A percentile compares a stretch with the other conserved stretches of the same genome.
phyloP scores from a whole-genome alignment of 768 basidiomycete species.

The Termitomyces sp. region DNA sequence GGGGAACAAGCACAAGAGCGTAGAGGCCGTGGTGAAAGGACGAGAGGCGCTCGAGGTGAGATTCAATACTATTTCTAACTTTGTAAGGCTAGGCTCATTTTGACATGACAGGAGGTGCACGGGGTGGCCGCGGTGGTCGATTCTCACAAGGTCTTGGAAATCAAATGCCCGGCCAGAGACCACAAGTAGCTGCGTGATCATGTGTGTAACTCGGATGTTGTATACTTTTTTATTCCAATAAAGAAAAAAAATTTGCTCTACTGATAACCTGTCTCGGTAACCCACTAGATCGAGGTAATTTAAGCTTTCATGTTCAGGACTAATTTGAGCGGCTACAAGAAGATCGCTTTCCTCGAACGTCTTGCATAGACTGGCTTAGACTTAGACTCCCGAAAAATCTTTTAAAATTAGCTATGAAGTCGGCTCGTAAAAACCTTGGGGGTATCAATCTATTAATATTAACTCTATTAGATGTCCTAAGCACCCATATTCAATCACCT shows the following conservation, averaged over 20 bases:
- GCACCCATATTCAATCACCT: background rate
- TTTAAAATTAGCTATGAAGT: background rate
- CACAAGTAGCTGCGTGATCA: constrained; percentile 15
- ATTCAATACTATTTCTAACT: background rate
- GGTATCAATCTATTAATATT: constrained; percentile 4
- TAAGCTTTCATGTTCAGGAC: too few species aligned
- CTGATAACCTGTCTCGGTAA: background rate
- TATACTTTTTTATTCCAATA: background rate
- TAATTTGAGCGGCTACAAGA: background rate
- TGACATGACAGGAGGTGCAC: constrained; percentile 43
- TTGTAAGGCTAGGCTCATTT: background rate
- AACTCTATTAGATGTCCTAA: background rate
- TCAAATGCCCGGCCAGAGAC: constrained; percentile 52
- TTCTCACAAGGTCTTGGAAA: constrained; percentile 82
- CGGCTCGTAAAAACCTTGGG: background rate
- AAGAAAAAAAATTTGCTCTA: background rate
- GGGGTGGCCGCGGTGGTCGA: constrained; percentile 67
- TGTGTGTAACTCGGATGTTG: background rate
- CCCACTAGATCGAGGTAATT: background rate
- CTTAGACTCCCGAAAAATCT: background rate
- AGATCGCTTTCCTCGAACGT: background rate
- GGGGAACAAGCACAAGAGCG: constrained; percentile 77
- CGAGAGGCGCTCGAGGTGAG: constrained; percentile 56
- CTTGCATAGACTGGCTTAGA: too few species aligned
- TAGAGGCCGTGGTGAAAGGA: constrained; percentile 67